These are phyloP conservation scores for Sphaerostilbella broomeana DNA, from an alignment of 2,329 filamentous ascomycete genomes.

Conservation along the genomic window DNA sequence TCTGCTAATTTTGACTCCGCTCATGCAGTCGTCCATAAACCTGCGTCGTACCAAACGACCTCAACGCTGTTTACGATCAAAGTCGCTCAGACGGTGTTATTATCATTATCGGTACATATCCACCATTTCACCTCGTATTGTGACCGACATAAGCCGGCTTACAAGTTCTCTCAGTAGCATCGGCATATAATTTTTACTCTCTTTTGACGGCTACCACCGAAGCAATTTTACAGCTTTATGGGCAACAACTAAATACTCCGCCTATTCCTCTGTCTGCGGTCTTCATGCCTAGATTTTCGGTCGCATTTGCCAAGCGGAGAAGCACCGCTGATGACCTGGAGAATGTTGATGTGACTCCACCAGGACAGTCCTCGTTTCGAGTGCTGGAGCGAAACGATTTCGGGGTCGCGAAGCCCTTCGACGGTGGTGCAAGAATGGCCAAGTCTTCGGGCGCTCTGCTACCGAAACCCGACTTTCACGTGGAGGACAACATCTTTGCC, in stretches of 20 bases:
- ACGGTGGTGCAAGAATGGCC: constrained; percentile 40
- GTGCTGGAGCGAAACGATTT: constrained; percentile 50
- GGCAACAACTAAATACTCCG: constrained; percentile 22
- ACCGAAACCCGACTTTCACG: constrained; percentile 29
- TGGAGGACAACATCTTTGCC: constrained; percentile 54
- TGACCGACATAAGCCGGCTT: constrained; percentile 6
- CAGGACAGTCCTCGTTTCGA: constrained; percentile 48
- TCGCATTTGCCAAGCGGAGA: constrained; percentile 54
- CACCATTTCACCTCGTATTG: constrained; percentile 13
- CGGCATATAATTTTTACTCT: no score
- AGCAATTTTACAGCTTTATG: no score
- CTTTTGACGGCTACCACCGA: no score
- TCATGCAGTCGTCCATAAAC: constrained; percentile 11
- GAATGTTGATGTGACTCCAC: constrained; percentile 39
- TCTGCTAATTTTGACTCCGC: constrained; percentile 9
- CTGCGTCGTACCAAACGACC: constrained; percentile 12
- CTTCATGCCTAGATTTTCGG: constrained; percentile 58
- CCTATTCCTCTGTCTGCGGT: no score
- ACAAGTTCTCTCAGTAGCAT: constrained; percentile 7
- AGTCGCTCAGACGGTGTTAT: constrained; percentile 7
- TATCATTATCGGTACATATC: constrained; percentile 1
- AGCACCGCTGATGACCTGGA: constrained; percentile 50
- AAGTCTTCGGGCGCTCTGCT: constrained; percentile 31
- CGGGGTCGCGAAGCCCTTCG: constrained; percentile 40
- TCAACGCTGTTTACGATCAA: constrained; percentile 9